Percentiles rank a stretch among this genome's conserved stretches.
phyloP scores from a whole-genome alignment of 2,329 filamentous ascomycete genomes.

The Scedosporium minutisporum region DNA sequence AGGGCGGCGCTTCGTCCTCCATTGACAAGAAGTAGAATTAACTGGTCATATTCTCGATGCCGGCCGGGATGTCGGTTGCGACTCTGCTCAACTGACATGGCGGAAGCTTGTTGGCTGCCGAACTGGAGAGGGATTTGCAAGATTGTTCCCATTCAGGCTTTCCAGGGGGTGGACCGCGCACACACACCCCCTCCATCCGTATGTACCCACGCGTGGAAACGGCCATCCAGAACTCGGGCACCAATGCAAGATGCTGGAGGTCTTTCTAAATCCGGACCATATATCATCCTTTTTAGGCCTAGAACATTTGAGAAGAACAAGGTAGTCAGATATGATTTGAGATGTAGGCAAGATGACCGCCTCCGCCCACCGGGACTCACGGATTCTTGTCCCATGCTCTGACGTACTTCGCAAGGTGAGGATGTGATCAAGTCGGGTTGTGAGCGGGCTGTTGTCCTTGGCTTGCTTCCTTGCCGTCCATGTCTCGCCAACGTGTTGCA shows the following conservation, averaged over 20 bases:
- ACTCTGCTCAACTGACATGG: conserved; percentile 2
- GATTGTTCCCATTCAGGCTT: not conserved
- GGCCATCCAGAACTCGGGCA: conserved; percentile 1
- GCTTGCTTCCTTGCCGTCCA: not conserved
- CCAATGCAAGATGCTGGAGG: conserved; percentile 2
- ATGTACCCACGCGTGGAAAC: not conserved
- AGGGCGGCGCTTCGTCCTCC: not conserved
- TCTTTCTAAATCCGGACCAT: not conserved
- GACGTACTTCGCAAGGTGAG: not conserved
- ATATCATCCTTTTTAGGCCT: not conserved
- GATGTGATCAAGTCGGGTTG: not conserved
- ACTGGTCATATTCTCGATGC: not conserved
- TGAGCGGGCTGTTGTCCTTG: not conserved
- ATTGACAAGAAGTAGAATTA: not conserved
- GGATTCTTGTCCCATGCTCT: not conserved
- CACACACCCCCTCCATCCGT: not conserved
- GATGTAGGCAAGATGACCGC: not conserved
- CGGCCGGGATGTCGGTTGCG: not conserved
- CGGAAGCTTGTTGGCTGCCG: conserved; percentile 2
- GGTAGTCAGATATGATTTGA: not conserved
- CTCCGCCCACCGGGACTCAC: not conserved
- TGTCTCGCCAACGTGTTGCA: not conserved
- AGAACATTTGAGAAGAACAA: not conserved
- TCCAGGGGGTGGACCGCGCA: not conserved
- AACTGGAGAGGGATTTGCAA: not conserved